Conservation (phyloP, 2,329 filamentous ascomycete genomes). For the Alternaria sp. region DNA sequence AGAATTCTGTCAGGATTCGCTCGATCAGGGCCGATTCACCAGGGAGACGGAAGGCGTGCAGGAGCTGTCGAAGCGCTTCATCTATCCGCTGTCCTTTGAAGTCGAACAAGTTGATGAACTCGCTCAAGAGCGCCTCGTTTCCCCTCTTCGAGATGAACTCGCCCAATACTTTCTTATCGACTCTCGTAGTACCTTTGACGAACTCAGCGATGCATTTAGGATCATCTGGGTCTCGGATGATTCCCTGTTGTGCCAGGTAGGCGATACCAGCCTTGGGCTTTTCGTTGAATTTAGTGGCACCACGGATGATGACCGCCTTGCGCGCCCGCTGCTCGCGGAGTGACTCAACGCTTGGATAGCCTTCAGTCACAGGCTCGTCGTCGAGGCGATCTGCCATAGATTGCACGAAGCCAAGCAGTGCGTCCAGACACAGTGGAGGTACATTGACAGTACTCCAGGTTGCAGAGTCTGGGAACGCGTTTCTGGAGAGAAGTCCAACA, state of each 20-base stretch:
- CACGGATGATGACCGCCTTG: slow-evolving; percentile 89
- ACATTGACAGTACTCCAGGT: slow-evolving; percentile 99
- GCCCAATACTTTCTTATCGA: slow-evolving; percentile 89
- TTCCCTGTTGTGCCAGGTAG: slow-evolving; percentile 82
- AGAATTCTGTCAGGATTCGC: slow-evolving; percentile 85
- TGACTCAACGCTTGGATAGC: slow-evolving; percentile 68
- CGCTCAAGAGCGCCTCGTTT: slow-evolving; percentile 82
- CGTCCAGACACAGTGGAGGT: slow-evolving; percentile 90
- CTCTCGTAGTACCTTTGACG: slow-evolving; percentile 81
- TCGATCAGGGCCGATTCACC: slow-evolving; percentile 94
- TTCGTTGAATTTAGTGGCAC: slow-evolving; percentile 92
- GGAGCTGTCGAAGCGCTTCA: slow-evolving; percentile 83
- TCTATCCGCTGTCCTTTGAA: slow-evolving; percentile 87
- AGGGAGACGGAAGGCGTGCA: slow-evolving; percentile 90
- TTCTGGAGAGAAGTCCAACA: slow-evolving; percentile 88
- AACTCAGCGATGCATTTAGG: slow-evolving; percentile 84
- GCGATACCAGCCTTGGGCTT: slow-evolving; percentile 87
- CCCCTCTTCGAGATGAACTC: slow-evolving; percentile 92
- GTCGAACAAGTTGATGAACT: slow-evolving; percentile 86
- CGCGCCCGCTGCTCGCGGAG: slow-evolving; percentile 75
- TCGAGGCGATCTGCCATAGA: slow-evolving; percentile 88
- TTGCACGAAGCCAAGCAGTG: slow-evolving; percentile 87
- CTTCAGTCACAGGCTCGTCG: slow-evolving; percentile 67
- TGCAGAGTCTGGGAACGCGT: slow-evolving; percentile 94
- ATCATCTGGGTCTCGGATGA: slow-evolving; percentile 78